These are phyloP conservation scores for Colletotrichum kahawae DNA, from an alignment of 2,329 filamentous ascomycete species.

Conservation along the genomic window DNA sequence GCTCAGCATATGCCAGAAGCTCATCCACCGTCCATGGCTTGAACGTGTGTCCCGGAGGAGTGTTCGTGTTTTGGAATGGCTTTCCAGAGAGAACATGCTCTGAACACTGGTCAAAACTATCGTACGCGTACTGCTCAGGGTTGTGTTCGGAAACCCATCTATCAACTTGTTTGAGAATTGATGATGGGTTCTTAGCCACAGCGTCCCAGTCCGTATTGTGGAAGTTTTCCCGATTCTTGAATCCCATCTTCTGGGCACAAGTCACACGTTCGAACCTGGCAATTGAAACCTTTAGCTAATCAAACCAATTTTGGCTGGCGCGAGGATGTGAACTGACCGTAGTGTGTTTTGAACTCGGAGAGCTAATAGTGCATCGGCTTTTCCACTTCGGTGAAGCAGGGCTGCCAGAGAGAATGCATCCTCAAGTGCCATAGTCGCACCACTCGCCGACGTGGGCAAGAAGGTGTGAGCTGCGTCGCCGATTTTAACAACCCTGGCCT, in stretches of 20 bases:
- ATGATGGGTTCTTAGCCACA: not conserved
- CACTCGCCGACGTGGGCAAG: slow-evolving; percentile 44
- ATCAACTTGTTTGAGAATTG: not conserved
- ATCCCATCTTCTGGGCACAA: slow-evolving; percentile 21
- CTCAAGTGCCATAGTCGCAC: slow-evolving; percentile 47
- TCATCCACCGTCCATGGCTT: slow-evolving; percentile 29
- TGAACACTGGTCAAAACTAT: slow-evolving; percentile 29
- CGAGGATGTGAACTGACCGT: not conserved
- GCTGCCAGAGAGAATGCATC: slow-evolving; percentile 42
- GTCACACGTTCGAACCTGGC: slow-evolving; percentile 22
- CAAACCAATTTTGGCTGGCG: not conserved
- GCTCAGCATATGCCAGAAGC: not conserved
- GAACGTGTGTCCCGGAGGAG: slow-evolving; percentile 29
- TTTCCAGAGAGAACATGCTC: slow-evolving; percentile 26
- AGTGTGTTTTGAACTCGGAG: not conserved
- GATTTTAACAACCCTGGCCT: slow-evolving; percentile 38
- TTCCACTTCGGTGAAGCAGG: slow-evolving; percentile 10
- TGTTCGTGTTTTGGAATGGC: slow-evolving; percentile 35
- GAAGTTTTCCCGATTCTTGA: slow-evolving; percentile 25
- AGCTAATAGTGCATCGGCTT: not conserved
- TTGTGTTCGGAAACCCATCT: slow-evolving; percentile 28
- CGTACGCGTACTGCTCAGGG: slow-evolving; percentile 34
- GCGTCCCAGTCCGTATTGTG: slow-evolving; percentile 25
- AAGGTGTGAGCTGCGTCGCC: slow-evolving; percentile 47
- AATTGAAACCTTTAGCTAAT: not conserved